phyloP scores from a whole-genome alignment of 139 green algal species.

The Auxenochlorella pyrenoidosa region DNA sequence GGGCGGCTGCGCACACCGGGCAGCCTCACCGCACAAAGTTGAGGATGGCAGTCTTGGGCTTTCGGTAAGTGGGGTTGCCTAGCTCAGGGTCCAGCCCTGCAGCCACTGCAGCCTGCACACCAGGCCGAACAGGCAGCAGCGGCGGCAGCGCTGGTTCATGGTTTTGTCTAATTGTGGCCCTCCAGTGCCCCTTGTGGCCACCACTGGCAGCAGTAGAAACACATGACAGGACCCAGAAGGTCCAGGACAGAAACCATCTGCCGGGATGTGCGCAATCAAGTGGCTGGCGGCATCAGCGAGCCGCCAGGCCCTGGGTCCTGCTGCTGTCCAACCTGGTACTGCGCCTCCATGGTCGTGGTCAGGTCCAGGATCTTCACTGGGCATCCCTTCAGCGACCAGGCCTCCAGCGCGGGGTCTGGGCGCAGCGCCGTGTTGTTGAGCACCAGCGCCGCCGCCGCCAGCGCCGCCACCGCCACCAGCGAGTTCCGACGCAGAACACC shows the following conservation, averaged over 20 bases:
- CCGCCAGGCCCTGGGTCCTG: too few species aligned
- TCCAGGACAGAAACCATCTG: too few species aligned
- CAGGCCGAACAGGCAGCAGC: too few species aligned
- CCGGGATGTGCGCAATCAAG: background rate
- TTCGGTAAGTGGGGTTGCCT: slow-evolving; percentile 25
- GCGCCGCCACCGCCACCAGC: background rate
- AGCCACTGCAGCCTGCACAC: background rate
- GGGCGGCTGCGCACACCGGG: too few species aligned
- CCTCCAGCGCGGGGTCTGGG: slow-evolving; percentile 3
- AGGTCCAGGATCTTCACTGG: slow-evolving; percentile 29
- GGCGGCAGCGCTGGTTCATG: too few species aligned
- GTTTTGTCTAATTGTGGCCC: too few species aligned
- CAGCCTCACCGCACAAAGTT: slow-evolving; percentile 40
- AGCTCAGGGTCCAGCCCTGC: slow-evolving; percentile 30
- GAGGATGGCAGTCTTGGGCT: slow-evolving; percentile 44
- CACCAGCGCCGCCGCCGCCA: background rate
- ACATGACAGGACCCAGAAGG: too few species aligned
- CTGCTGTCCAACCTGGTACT: slow-evolving; percentile 8
- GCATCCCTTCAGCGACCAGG: slow-evolving; percentile 37
- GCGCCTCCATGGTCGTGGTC: slow-evolving; percentile 17
- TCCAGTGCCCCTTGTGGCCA: too few species aligned
- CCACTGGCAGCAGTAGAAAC: too few species aligned
- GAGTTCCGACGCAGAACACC: background rate
- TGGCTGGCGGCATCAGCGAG: background rate
- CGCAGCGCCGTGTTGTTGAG: background rate